Base-by-base conservation (phyloP, 2,329 filamentous ascomycete species). In the Emmonsiellopsis sp. region DNA sequence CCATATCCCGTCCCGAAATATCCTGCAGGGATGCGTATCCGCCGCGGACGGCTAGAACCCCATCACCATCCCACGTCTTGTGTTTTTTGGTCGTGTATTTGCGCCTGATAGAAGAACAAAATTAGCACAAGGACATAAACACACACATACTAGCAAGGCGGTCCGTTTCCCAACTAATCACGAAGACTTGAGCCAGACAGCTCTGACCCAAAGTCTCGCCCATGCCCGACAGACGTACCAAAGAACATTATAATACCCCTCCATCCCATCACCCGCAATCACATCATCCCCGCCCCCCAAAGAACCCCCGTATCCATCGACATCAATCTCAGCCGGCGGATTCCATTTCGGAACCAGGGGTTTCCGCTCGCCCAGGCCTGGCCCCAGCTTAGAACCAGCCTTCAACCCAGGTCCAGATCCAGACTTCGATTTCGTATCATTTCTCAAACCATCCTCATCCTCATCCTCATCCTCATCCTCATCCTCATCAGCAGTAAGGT, bases 61-160 rank as follows among this genome's bases (percentile, higher is more conserved):
- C 85, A 67, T 88, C 85, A 2, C 85, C 84, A 61, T 88, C 85
- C 84, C 85, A 88, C 5, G 83, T 88, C 65, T 88, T 88, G 67
- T 88, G 81, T 69, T 88, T 88, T 66, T 87, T 88, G 5, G 73
- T 78, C 0, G 83, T 86, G 50, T 78, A 80, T 65, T 86, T 87
- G 17, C 85, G 80, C 84, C 81, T 82, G 51, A 39, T 8, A 46
- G 36, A 34, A 21, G 6, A 10, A n/a, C 43, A 51, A 14, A n/a
- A 14, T 52, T 46, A 40, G 51, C 34, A 32, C 37, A 31, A 6
- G 13, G 32, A 21, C 27, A 37, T 9, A 14, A n/a, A 13, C 6
- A 21, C 48, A 27, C 21, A 27, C 33, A 6, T 10, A 44, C 9
- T 13, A 2, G n/a, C n/a, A 27, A 17, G 14, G 27, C n/a, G 9